Base-by-base conservation (phyloP, 108 stramenopile genomes). In the Discostella stelligeroides region DNA sequence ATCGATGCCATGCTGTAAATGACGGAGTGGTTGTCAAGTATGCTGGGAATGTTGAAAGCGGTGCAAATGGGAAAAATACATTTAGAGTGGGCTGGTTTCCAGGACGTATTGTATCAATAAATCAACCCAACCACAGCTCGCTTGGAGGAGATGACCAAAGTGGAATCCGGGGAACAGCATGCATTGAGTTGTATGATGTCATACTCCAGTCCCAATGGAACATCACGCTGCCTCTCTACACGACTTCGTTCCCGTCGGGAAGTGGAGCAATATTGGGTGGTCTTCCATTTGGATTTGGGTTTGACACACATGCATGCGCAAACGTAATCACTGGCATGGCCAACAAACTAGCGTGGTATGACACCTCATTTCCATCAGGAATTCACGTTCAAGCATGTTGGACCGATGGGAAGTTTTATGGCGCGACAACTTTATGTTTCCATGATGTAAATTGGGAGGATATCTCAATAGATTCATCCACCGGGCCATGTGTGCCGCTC, bases 1-100 rank as follows among this genome's bases (percentile, higher is more conserved):
- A 46, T 4, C 48, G 34, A 0, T 41, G 38, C 20, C 59, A 60
- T 45, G 23, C 71, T 43, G 41, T 68, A 1, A 72, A 72, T 68
- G 71, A 79, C 68, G 71, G 55, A 43, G 70, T 79, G 17, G 60
- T 61, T 48, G 60, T 79, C 10, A 79, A 79, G 48, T 72, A 46
- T 59, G 51, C 14, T 42, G 78, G 78, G 7, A 25, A 25, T 54
- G 24, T 47, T n/a, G 11, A 4, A 21, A 46, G 20, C 45, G 40
- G 15, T 63, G 4, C 41, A 21, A 20, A 20, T 27, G 43, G 3
- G 30, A 12, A 45, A 12, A 50, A 17, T 30, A 18, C 21, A 39
- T 60, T 28, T 41, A 13, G 12, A 1, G 63, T 73, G 28, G 79
- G 79, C 7, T 80, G 79, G 79, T 68, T 73, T 46, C 79, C 62